phyloP scores from a whole-genome alignment of 2,329 filamentous ascomycete genomes.

The Monilinia vaccinii-corymbosi region DNA sequence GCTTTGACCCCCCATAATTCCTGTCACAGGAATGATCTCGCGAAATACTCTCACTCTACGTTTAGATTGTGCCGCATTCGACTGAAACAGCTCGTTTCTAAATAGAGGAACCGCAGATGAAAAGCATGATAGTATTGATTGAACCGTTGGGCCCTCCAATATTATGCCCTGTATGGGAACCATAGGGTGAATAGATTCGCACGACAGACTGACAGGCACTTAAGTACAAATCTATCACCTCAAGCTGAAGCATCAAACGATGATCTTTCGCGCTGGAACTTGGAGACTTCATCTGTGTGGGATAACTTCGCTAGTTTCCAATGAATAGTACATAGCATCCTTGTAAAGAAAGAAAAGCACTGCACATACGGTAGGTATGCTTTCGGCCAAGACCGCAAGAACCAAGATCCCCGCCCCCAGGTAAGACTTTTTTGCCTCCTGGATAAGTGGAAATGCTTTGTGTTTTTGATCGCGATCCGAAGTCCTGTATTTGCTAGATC shows the following conservation, averaged over 20 bases:
- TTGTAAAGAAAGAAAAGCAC: no score
- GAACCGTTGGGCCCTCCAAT: not conserved
- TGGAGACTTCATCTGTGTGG: not conserved
- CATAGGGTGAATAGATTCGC: not conserved
- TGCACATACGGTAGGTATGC: no score
- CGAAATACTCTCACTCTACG: not conserved
- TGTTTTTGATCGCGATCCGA: not conserved
- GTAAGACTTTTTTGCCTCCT: not conserved
- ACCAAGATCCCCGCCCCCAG: no score
- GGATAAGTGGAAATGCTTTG: not conserved
- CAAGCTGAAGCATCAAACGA: not conserved
- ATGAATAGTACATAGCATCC: no score
- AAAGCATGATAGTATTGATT: not conserved
- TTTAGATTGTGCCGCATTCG: not conserved
- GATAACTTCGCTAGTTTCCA: not conserved
- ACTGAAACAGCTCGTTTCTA: not conserved
- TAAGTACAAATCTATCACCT: not conserved
- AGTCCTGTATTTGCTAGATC: not conserved
- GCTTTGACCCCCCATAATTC: not conserved
- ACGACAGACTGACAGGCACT: not conserved
- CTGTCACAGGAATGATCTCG: not conserved
- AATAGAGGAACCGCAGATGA: not conserved
- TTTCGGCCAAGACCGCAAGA: no score
- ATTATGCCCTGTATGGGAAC: not conserved
- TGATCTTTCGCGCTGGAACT: not conserved